A percentile compares a stretch with the other conserved stretches of the same genome.
phyloP scores from a whole-genome alignment of 2,329 filamentous ascomycete genomes.

The Cadophora luteo-olivacea region DNA sequence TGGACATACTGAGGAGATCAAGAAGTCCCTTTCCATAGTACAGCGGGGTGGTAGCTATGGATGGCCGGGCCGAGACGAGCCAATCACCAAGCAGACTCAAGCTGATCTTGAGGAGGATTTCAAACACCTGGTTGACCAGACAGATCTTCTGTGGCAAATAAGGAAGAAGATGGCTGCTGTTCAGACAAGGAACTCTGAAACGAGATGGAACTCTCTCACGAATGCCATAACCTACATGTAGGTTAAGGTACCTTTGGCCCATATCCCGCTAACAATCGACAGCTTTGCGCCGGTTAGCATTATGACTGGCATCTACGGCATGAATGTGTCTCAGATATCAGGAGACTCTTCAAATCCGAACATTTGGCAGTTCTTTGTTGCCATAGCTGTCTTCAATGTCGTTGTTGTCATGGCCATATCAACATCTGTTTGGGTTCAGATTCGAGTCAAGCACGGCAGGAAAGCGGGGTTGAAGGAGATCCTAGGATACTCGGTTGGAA shows the following conservation, averaged over 20 bases:
- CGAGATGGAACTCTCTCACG: not conserved
- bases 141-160: not conserved
- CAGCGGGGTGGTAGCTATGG: slow-evolving; percentile 36
- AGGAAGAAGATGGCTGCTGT: not conserved
- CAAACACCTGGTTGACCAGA: not conserved
- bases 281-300: not conserved
- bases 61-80: slow-evolving; percentile 33
- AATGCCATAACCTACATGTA: not conserved
- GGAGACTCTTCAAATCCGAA: not conserved
- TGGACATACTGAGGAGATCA: slow-evolving; percentile 41
- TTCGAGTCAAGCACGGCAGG: not conserved
- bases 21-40: slow-evolving; percentile 35
- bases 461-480: not conserved
- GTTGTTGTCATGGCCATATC: not conserved
- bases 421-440: not conserved
- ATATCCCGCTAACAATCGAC: not conserved
- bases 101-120: not conserved
- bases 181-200: not conserved
- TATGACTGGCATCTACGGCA: not conserved
- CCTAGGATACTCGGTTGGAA: not conserved
- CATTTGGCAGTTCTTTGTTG: not conserved
- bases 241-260: not conserved
- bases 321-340: not conserved
- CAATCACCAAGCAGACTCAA: not conserved
- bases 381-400: not conserved